Percentiles rank a stretch among this genome's conserved stretches.
Evolutionary conservation across 805 yeast genomes (phyloP).

Genomic region (Candida methanosorbosa): DNA sequence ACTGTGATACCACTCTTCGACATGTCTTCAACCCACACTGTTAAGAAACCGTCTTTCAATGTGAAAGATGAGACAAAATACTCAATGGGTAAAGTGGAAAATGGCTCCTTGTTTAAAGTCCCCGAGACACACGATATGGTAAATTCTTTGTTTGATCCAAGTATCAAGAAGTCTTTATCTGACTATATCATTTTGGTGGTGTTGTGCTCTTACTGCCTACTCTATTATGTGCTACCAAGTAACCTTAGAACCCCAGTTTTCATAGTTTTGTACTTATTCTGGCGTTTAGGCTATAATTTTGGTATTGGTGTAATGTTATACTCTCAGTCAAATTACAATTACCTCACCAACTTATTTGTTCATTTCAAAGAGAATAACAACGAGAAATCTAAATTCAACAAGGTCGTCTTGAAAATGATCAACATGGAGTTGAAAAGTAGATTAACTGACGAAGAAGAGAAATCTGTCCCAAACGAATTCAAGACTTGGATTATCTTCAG

Average conservation of each 20-base stretch:
- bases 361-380: slow-evolving; percentile 20
- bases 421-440: slow-evolving; percentile 29
- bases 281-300: slow-evolving; percentile 69
- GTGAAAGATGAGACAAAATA: slow-evolving; percentile 8
- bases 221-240: slow-evolving; percentile 20
- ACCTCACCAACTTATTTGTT: slow-evolving; percentile 32
- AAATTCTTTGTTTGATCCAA: slow-evolving; percentile 70
- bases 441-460: neutral
- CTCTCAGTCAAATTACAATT: slow-evolving; percentile 52
- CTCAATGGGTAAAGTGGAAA: slow-evolving; percentile 33
- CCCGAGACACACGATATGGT: slow-evolving; percentile 81
- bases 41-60: slow-evolving; percentile 4
- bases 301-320: slow-evolving; percentile 71
- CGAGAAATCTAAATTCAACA: slow-evolving; percentile 1
- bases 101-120: slow-evolving; percentile 35
- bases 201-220: slow-evolving; percentile 25
- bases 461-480: slow-evolving; percentile 54
- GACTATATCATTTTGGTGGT: slow-evolving; percentile 51
- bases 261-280: slow-evolving; percentile 51
- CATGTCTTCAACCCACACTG: too few relatives aligned
- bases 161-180: slow-evolving; percentile 54
- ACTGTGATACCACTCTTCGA: too few relatives aligned
- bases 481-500: slow-evolving; percentile 79
- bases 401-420: slow-evolving; percentile 31
- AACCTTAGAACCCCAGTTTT: slow-evolving; percentile 29